Percentiles rank a stretch among this genome's conserved stretches.
Conservation (phyloP, 2,329 filamentous ascomycete genomes). For the Thielaviopsis euricoi region DNA sequence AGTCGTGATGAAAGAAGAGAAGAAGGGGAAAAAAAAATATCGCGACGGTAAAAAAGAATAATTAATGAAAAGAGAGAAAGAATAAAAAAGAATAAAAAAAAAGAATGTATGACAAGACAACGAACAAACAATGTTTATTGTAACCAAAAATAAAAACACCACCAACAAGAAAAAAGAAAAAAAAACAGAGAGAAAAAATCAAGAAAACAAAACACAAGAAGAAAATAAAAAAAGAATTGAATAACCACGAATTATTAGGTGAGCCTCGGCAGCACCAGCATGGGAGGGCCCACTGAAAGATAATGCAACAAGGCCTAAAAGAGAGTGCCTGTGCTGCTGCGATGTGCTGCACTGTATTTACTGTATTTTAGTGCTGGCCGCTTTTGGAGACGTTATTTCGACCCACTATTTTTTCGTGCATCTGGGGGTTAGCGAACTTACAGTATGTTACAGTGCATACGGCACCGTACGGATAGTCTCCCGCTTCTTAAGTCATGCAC, state of each 20-base stretch:
- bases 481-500: not conserved
- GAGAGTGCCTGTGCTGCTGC: too few relatives aligned
- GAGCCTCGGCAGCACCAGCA: too few relatives aligned
- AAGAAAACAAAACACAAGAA: too few relatives aligned
- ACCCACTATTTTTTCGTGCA: too few relatives aligned
- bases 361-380: too few relatives aligned
- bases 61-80: not conserved
- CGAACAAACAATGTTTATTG: not conserved
- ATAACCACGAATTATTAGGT: too few relatives aligned
- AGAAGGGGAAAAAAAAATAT: not conserved
- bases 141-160: not conserved
- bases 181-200: not conserved
- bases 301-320: too few relatives aligned
- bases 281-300: too few relatives aligned
- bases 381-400: too few relatives aligned
- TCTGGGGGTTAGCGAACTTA: not conserved
- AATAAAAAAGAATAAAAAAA: conserved; percentile 1
- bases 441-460: not conserved
- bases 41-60: conserved; percentile 1
- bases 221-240: too few relatives aligned
- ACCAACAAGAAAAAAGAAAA: not conserved
- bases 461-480: not conserved
- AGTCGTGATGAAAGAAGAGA: not conserved
- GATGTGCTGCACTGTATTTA: too few relatives aligned
- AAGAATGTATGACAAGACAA: not conserved